Base-by-base conservation (phyloP, 345 rosid species). In the Eucalyptus marginata region DNA sequence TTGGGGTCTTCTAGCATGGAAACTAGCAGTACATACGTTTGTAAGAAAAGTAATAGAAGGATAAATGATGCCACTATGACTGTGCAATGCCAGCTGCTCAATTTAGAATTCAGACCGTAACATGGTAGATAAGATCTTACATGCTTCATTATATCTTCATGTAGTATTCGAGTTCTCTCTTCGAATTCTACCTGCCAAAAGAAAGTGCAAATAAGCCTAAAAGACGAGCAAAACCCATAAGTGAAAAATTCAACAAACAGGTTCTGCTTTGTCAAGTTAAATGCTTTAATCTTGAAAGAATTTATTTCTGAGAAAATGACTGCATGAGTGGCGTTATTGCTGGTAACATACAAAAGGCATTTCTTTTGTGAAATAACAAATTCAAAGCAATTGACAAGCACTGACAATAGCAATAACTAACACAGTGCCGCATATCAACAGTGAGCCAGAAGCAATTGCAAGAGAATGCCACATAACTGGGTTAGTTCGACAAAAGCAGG, bases 71-170 rank as follows among this genome's bases (percentile, higher is more conserved):
- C 46, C 22, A 20, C 11, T 71, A 71, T 36, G 24, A 71, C 83
- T 71, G 46, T 36, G 47, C 83, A 71, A 40, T 36, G 83, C 43
- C 83, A 33, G 22, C 81, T 71, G 81, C 81, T 33, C 46, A 71
- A 36, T 36, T 71, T 36, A 71, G 46, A 36, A 71, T 36, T 71
- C 47, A 10, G 80, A 68, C 44, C 3, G 44, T 9, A 86, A 47
- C 13, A 86, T n/a, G 44, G 64, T 17, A 86, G 62, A 68, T 43
- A 58, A 56, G 83, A 83, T 71, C 97, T 87, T 95, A 96, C 99
- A 89, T 96, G 96, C 87, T 95, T 97, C 76, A 95, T 96, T 90
- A 94, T 90, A 89, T 96, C 97, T 88, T 93, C 94, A 87, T 97
- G 99, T 90, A 96, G 93, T 58, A 89, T 91, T 86, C 54, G 93